Evolutionary conservation across 495 filamentous ascomycete genomes (phyloP).

Genomic region (Aspergillus panamensis): DNA sequence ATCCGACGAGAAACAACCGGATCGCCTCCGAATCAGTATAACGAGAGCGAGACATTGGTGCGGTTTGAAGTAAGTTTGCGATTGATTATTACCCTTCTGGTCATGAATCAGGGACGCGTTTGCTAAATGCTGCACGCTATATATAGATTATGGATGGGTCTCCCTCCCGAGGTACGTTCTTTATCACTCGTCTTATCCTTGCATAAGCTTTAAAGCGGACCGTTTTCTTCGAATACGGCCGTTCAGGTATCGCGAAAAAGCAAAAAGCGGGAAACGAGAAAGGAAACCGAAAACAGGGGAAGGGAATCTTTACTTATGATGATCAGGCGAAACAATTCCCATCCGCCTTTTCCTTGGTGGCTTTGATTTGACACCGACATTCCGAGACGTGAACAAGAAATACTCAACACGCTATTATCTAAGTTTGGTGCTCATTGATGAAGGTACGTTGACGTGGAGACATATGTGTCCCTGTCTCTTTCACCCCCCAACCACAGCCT

Average conservation of each 20-base stretch:
- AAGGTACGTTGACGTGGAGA: slow-evolving; percentile 55
- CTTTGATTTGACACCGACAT: slow-evolving; percentile 96
- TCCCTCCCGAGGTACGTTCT: slow-evolving; percentile 71
- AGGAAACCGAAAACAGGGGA: not conserved
- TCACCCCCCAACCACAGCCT: not conserved
- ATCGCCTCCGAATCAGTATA: slow-evolving; percentile 99
- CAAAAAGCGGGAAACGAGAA: not conserved
- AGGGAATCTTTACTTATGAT: slow-evolving; percentile 25
- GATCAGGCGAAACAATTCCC: slow-evolving; percentile 87
- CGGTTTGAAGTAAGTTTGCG: slow-evolving; percentile 77
- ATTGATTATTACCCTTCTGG: not conserved
- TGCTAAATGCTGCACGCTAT: slow-evolving; percentile 18
- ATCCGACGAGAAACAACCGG: slow-evolving; percentile 96
- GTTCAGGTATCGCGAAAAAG: not conserved
- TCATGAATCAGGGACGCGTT: not conserved
- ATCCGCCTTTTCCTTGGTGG: slow-evolving; percentile 97
- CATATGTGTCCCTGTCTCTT: slow-evolving; percentile 9
- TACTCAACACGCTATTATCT: slow-evolving; percentile 98
- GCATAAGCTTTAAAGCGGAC: not conserved
- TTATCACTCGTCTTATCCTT: not conserved
- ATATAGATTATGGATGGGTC: slow-evolving; percentile 96
- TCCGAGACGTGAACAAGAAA: slow-evolving; percentile 99
- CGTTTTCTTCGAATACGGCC: not conserved
- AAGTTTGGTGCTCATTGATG: slow-evolving; percentile 93
- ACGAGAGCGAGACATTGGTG: slow-evolving; percentile 97